Evolutionary conservation across 1,139 yeast species (phyloP), one percentile per base, ranked within the genome.

Genomic region (Candida gigantensis): DNA sequence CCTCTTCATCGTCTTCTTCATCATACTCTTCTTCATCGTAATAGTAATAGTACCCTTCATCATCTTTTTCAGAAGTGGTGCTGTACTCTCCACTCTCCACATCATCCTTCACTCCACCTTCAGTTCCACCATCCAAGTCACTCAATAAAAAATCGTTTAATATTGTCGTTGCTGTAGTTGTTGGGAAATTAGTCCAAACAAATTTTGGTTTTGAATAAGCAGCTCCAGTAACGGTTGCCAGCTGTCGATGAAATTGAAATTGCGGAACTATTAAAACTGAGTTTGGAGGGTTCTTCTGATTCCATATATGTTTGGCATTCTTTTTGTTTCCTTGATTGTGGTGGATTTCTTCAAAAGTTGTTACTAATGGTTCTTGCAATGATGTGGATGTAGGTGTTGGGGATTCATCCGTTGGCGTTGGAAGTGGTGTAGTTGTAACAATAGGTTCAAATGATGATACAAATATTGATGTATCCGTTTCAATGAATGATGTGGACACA

Each of bases 211-310:
- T 61, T 5, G 52, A 47, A 38, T 62, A 60, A 0, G 23, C 29
- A 5, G 30, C 32, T 3, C 26, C 25, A 6, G 18, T 24, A 6
- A 9, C 21, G 6, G 19, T 6, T 21, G 28, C 11, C 15, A 20
- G 4, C 32, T 17, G 28, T 7, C 43, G 37, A 33, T 60, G 62
- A 28, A 46, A 37, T 15, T 47, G 49, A 32, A 58, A 59, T 34
- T 60, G 65, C 2, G 66, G 66, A 3, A 41, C 38, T 1, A 59
- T 49, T 2, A 56, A 47, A 4, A 61, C 44, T 25, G 58, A 55
- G 41, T 58, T 45, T 3, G 62, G 49, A 0, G 58, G 47, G 6
- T 35, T 40, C 17, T 54, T 51, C 42, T 44, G 48, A 31, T 52
- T 52, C 30, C 56, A 40, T 5, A 60, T 36, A 15, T 51, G 51